Percentiles rank a stretch among this genome's conserved stretches.
phyloP scores from a whole-genome alignment of 2,329 filamentous ascomycete genomes.

The Sclerotinia subarctica region DNA sequence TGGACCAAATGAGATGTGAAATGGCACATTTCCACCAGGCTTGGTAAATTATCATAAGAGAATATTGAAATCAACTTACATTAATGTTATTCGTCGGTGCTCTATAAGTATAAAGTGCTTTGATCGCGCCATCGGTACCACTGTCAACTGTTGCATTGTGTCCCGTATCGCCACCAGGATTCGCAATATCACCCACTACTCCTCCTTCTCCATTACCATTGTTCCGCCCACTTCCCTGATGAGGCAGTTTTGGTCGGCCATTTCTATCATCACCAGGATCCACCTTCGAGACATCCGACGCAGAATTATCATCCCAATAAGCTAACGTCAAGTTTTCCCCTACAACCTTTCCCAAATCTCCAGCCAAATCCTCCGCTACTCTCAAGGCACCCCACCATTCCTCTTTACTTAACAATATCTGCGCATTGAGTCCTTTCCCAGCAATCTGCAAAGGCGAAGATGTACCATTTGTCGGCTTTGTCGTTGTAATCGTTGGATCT shows the following conservation, averaged over 20 bases:
- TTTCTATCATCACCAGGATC: not conserved
- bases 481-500: slow-evolving; percentile 27
- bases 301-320: slow-evolving; percentile 26
- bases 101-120: slow-evolving; percentile 33
- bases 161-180: slow-evolving; percentile 12
- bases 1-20: not conserved
- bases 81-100: slow-evolving; percentile 33
- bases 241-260: not conserved
- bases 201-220: slow-evolving; percentile 16
- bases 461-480: slow-evolving; percentile 36
- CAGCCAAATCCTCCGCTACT: slow-evolving; percentile 63
- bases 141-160: slow-evolving; percentile 25
- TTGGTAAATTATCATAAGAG: not conserved
- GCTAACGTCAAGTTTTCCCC: slow-evolving; percentile 57
- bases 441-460: slow-evolving; percentile 30
- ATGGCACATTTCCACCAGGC: not conserved
- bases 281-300: slow-evolving; percentile 13
- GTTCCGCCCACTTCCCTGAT: not conserved
- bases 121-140: slow-evolving; percentile 22
- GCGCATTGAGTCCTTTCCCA: slow-evolving; percentile 40
- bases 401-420: slow-evolving; percentile 54
- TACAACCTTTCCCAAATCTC: slow-evolving; percentile 64
- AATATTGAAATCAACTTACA: slow-evolving; percentile 25
- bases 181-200: slow-evolving; percentile 10
- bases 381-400: slow-evolving; percentile 69